A percentile compares a stretch with the other conserved stretches of the same genome.
phyloP scores from a whole-genome alignment of 768 basidiomycete species.

The Galerina marginata region DNA sequence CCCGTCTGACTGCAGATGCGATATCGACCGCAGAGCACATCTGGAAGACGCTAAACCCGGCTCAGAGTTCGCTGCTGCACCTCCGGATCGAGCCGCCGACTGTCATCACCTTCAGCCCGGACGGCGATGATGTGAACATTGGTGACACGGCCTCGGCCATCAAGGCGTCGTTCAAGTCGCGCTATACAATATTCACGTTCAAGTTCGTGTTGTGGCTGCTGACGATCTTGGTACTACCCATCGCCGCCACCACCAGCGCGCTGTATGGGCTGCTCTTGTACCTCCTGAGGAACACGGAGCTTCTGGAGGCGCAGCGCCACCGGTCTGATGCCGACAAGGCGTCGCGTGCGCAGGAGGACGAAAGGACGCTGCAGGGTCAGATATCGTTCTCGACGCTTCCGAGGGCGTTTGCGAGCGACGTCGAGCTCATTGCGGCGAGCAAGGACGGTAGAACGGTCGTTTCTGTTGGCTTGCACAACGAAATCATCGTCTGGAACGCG shows the following conservation, averaged over 20 bases:
- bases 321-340: conserved; percentile 44
- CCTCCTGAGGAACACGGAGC: conserved; percentile 88
- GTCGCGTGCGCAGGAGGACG: conserved; percentile 22
- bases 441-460: conserved; percentile 67
- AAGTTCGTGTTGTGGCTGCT: conserved; percentile 73
- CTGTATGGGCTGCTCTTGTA: conserved; percentile 84
- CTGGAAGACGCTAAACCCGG: conserved; percentile 82
- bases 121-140: conserved; percentile 29
- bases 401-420: conserved; percentile 82
- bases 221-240: conserved; percentile 87
- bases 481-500: conserved; percentile 72
- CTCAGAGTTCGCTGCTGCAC: conserved; percentile 68
- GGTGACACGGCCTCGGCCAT: conserved; percentile 22
- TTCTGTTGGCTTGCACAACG: conserved; percentile 80
- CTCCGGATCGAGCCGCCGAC: conserved; percentile 82
- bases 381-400: conserved; percentile 73
- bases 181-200: conserved; percentile 53
- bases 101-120: conserved; percentile 68
- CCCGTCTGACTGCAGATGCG: conserved; percentile 29
- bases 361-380: conserved; percentile 43
- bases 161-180: conserved; percentile 36
- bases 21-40: conserved; percentile 65
- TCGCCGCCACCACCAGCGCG: conserved; percentile 72
- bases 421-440: conserved; percentile 80
- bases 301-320: conserved; percentile 84